Evolutionary conservation across 805 yeast genomes (phyloP).

Genomic region (Wickerhamomyces sydowiorum): DNA sequence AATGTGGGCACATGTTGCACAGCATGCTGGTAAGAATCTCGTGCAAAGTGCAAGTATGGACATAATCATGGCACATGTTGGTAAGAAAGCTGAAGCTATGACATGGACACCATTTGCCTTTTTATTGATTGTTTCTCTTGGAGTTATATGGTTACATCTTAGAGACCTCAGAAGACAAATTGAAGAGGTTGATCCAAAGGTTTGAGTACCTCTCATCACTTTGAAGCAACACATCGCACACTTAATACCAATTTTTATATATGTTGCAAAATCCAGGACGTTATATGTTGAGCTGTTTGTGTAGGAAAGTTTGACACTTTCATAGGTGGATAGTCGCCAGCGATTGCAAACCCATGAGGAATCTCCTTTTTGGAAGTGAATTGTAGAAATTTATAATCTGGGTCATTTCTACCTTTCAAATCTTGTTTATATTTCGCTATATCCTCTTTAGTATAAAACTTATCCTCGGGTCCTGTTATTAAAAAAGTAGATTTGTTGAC

Average conservation of each 20-base stretch:
- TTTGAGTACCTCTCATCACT: constrained; percentile 2
- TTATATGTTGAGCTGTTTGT: constrained; percentile 12
- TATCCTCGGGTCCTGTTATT: constrained; percentile 14
- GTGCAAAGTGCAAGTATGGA: constrained; percentile 46
- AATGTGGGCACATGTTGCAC: constrained; percentile 58
- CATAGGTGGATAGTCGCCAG: constrained; percentile 31
- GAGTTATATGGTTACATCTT: constrained; percentile 29
- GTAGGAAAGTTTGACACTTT: constrained; percentile 27
- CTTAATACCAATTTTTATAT: constrained; percentile 5
- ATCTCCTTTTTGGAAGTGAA: constrained; percentile 18
- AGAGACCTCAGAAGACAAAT: constrained; percentile 25
- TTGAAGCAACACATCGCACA: no score
- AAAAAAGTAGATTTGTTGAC: constrained; percentile 10
- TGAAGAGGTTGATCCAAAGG: constrained; percentile 19
- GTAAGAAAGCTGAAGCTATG: constrained; percentile 49
- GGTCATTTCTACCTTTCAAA: constrained; percentile 7
- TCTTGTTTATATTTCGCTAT: constrained; percentile 7
- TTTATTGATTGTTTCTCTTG: constrained; percentile 33
- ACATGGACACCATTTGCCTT: constrained; percentile 58
- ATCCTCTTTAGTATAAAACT: constrained; percentile 11
- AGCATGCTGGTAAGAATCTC: constrained; percentile 35
- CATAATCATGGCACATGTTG: constrained; percentile 37
- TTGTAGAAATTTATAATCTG: constrained; percentile 9
- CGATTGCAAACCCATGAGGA: constrained; percentile 38
- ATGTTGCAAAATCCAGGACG: constrained; percentile 16